Percentiles rank a stretch among this genome's conserved stretches.
Evolutionary conservation across 768 basidiomycete genomes (phyloP).

Genomic region (Coprinopsis marcescibilis): DNA sequence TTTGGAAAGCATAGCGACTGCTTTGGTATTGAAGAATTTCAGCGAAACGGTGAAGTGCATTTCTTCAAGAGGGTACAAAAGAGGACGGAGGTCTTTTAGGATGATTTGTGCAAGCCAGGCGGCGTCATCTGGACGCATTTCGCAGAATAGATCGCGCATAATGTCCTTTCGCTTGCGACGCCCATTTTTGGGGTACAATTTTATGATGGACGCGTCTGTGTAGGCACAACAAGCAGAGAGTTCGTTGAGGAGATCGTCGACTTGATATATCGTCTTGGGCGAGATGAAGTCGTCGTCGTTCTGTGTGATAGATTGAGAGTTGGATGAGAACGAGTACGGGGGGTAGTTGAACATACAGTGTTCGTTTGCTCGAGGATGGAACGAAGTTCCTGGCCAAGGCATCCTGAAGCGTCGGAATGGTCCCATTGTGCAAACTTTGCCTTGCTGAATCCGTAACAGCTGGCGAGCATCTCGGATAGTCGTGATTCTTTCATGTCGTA

Average conservation of each 20-base stretch:
- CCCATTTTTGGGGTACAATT: slow-evolving; percentile 19
- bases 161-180: slow-evolving; percentile 29
- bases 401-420: slow-evolving; percentile 45
- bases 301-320: slow-evolving; percentile 12
- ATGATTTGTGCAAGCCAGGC: slow-evolving; percentile 80
- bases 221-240: slow-evolving; percentile 64
- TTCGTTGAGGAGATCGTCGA: slow-evolving; percentile 68
- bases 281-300: slow-evolving; percentile 29
- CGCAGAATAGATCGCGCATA: slow-evolving; percentile 53
- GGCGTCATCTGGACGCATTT: slow-evolving; percentile 57
- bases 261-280: slow-evolving; percentile 36
- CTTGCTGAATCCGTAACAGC: slow-evolving; percentile 37
- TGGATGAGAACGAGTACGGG: not conserved
- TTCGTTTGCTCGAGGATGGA: slow-evolving; percentile 35
- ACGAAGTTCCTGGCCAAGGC: slow-evolving; percentile 64
- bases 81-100: slow-evolving; percentile 77
- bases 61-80: slow-evolving; percentile 63
- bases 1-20: slow-evolving; percentile 50
- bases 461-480: slow-evolving; percentile 46
- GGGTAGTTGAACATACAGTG: slow-evolving; percentile 27
- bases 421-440: slow-evolving; percentile 33
- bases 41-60: slow-evolving; percentile 47
- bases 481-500: slow-evolving; percentile 69
- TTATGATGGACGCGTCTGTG: slow-evolving; percentile 45
- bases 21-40: slow-evolving; percentile 47